A percentile compares a stretch with the other conserved stretches of the same genome.
phyloP scores from a whole-genome alignment of 345 rosid genomes.

The Toxicodendron radicans region DNA sequence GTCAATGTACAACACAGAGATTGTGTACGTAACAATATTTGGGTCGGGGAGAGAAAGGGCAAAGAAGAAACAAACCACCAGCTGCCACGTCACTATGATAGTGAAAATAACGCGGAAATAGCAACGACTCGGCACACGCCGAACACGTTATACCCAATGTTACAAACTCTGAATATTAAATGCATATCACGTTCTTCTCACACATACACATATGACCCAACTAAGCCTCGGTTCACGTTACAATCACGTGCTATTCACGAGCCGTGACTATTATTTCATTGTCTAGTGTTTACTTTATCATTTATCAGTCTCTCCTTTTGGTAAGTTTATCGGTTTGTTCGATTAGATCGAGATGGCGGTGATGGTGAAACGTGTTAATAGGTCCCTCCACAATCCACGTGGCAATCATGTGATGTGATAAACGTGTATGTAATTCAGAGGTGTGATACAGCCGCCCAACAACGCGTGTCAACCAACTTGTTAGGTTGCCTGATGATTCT shows the following conservation, averaged over 20 bases:
- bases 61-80: background rate
- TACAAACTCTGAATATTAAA: slow-evolving; percentile 17
- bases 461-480: slow-evolving; percentile 28
- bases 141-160: slow-evolving; percentile 19
- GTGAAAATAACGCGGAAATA: slow-evolving; percentile 11
- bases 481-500: slow-evolving; percentile 1
- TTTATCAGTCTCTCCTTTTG: too few relatives aligned
- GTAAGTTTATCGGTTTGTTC: background rate
- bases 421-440: slow-evolving; percentile 20
- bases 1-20: background rate
- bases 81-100: background rate
- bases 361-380: slow-evolving; percentile 16
- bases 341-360: background rate
- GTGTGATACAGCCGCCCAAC: slow-evolving; percentile 3
- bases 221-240: slow-evolving; percentile 19
- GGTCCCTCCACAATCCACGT: slow-evolving; percentile 17
- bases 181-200: slow-evolving; percentile 36
- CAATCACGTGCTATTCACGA: slow-evolving; percentile 38
- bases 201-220: background rate
- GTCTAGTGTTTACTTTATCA: background rate
- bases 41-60: background rate
- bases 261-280: slow-evolving; percentile 8
- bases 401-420: slow-evolving; percentile 15
- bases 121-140: slow-evolving; percentile 17
- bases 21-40: background rate